phyloP scores from a whole-genome alignment of 306 rosid species.

The Geum urbanum region DNA sequence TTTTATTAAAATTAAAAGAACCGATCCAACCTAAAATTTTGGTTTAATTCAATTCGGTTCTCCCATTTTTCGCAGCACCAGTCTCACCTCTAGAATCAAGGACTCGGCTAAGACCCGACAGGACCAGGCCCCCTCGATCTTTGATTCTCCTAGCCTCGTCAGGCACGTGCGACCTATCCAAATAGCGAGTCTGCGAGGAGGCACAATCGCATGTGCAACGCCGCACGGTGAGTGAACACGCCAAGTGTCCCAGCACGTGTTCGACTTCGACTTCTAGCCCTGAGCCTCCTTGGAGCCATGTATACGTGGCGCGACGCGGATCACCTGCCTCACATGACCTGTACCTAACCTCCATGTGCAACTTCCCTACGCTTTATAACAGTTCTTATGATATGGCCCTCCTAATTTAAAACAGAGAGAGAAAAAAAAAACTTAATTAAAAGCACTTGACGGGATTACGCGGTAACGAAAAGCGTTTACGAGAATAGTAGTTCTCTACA shows the following conservation, averaged over 20 bases:
- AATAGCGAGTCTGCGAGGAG: not conserved
- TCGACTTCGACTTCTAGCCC: slow-evolving; percentile 13
- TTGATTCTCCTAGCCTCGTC: not conserved
- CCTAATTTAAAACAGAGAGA: not conserved
- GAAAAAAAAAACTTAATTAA: not conserved
- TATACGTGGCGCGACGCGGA: slow-evolving; percentile 22
- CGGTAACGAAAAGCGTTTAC: slow-evolving; percentile 7
- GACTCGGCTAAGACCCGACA: no score
- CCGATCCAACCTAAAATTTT: no score
- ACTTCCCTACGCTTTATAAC: slow-evolving; percentile 18
- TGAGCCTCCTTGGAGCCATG: not conserved
- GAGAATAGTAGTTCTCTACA: not conserved
- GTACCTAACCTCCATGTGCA: slow-evolving; percentile 59
- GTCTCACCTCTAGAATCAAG: no score
- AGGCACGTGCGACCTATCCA: slow-evolving; percentile 13
- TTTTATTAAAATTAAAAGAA: no score
- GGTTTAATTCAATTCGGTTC: no score
- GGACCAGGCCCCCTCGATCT: no score
- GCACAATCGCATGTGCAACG: slow-evolving; percentile 35
- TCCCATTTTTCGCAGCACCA: no score
- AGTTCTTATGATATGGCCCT: slow-evolving; percentile 12
- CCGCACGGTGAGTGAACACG: slow-evolving; percentile 27
- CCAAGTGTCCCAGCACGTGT: slow-evolving; percentile 27
- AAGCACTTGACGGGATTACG: slow-evolving; percentile 3
- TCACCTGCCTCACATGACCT: slow-evolving; percentile 30